Percentiles rank a stretch among this genome's conserved stretches.
Evolutionary conservation across 495 filamentous ascomycete species (phyloP).

Genomic region (Tuber melanosporum): DNA sequence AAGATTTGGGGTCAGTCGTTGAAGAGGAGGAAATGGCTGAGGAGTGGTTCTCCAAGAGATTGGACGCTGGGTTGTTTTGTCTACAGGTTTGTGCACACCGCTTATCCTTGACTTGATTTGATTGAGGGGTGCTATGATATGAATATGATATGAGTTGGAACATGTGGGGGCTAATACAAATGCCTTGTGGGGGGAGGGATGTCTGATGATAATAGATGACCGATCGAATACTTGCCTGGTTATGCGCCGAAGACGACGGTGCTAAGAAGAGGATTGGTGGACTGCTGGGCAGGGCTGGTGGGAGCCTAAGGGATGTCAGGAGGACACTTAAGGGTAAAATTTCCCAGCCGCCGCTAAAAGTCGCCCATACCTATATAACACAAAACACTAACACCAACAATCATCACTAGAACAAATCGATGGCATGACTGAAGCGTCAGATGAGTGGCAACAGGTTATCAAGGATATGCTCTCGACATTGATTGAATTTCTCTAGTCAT

Average conservation of each 20-base stretch:
- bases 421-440: slow-evolving; percentile 51
- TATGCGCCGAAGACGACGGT: slow-evolving; percentile 82
- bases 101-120: neutral
- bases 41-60: slow-evolving; percentile 73
- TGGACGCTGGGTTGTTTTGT: slow-evolving; percentile 81
- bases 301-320: slow-evolving; percentile 56
- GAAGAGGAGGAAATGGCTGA: slow-evolving; percentile 62
- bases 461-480: slow-evolving; percentile 65
- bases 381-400: slow-evolving; percentile 41
- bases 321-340: slow-evolving; percentile 61
- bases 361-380: neutral
- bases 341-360: neutral
- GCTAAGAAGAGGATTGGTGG: slow-evolving; percentile 60
- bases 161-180: neutral
- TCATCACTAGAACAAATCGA: slow-evolving; percentile 52
- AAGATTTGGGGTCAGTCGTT: slow-evolving; percentile 42
- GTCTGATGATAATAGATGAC: slow-evolving; percentile 47
- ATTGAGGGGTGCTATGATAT: neutral
- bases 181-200: neutral
- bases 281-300: slow-evolving; percentile 62
- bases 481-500: slow-evolving; percentile 49
- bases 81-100: slow-evolving; percentile 52
- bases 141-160: slow-evolving; percentile 41
- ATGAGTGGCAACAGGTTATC: slow-evolving; percentile 53
- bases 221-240: slow-evolving; percentile 85